These are phyloP conservation scores for Podila horticola DNA, from an alignment of 192 early-diverging fungal genomes.

Conservation along the genomic window DNA sequence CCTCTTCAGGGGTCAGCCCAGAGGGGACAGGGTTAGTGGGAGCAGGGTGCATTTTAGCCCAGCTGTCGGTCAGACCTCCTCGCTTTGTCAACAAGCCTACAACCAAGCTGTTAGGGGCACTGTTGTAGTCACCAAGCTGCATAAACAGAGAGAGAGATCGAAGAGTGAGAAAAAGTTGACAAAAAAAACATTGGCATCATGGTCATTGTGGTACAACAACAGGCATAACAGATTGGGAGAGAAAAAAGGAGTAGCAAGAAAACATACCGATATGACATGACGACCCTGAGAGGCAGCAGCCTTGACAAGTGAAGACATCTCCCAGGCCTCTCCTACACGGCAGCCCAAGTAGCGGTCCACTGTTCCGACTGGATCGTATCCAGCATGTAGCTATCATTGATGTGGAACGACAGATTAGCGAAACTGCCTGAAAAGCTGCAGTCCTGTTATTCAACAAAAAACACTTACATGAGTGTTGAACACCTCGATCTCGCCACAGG, in stretches of 20 bases:
- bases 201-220: neutral
- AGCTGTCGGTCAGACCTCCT: conserved; percentile 63
- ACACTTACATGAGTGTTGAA: conserved; percentile 68
- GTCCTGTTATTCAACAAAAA: neutral
- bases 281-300: conserved; percentile 43
- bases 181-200: neutral
- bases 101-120: conserved; percentile 53
- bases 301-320: conserved; percentile 45
- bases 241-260: too few relatives aligned
- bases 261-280: conserved; percentile 57
- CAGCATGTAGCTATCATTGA: conserved; percentile 54
- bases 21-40: conserved; percentile 31
- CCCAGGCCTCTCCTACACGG: conserved; percentile 57
- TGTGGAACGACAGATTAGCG: neutral
- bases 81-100: conserved; percentile 56
- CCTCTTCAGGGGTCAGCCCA: conserved; percentile 39
- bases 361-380: conserved; percentile 40
- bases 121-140: conserved; percentile 67
- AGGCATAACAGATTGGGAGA: neutral
- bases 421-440: neutral
- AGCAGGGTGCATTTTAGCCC: conserved; percentile 51
- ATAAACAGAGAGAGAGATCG: neutral
- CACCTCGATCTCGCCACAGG: conserved; percentile 58
- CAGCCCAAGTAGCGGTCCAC: conserved; percentile 52
- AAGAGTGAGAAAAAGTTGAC: neutral